Evolutionary conservation across 371 early-diverging fungal genomes (phyloP).

Genomic region (Haplosporangium sp.): DNA sequence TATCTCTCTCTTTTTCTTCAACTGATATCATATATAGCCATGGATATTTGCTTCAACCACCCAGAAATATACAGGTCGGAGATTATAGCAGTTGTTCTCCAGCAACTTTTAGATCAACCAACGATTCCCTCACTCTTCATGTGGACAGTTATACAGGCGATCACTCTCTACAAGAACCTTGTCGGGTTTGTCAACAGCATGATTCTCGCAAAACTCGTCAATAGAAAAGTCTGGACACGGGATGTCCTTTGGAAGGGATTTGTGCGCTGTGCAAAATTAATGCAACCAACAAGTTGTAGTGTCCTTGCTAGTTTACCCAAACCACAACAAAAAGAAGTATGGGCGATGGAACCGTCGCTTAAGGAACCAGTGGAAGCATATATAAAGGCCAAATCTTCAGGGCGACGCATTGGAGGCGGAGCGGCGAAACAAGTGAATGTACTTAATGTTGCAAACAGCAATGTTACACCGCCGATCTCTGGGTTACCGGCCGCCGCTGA

Average conservation of each 20-base stretch:
- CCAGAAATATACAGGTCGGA: conserved; percentile 76
- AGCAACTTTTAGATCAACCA: conserved; percentile 73
- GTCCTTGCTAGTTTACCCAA: conserved; percentile 70
- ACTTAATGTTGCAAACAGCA: conserved; percentile 26
- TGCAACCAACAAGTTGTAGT: conserved; percentile 63
- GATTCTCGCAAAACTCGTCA: conserved; percentile 70
- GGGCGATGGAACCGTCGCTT: conserved; percentile 62
- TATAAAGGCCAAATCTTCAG: conserved; percentile 51
- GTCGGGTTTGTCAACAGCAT: conserved; percentile 66
- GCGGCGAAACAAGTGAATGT: conserved; percentile 50
- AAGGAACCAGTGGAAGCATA: conserved; percentile 63
- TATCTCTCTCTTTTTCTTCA: no score
- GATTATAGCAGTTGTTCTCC: conserved; percentile 72
- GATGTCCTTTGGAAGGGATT: conserved; percentile 85
- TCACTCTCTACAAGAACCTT: conserved; percentile 71
- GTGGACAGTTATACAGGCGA: conserved; percentile 81
- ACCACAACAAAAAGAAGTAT: conserved; percentile 69
- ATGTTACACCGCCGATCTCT: neutral
- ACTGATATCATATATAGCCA: conserved; percentile 57
- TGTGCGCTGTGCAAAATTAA: conserved; percentile 72
- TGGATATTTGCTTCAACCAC: conserved; percentile 76
- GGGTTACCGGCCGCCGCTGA: neutral
- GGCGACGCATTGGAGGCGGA: conserved; percentile 50
- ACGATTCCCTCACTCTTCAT: conserved; percentile 78
- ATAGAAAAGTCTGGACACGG: conserved; percentile 76